Evolutionary conservation across 352 stramenopile species (phyloP), one percentile per base, ranked within the genome.

Genomic region (Pythium rishiriense): DNA sequence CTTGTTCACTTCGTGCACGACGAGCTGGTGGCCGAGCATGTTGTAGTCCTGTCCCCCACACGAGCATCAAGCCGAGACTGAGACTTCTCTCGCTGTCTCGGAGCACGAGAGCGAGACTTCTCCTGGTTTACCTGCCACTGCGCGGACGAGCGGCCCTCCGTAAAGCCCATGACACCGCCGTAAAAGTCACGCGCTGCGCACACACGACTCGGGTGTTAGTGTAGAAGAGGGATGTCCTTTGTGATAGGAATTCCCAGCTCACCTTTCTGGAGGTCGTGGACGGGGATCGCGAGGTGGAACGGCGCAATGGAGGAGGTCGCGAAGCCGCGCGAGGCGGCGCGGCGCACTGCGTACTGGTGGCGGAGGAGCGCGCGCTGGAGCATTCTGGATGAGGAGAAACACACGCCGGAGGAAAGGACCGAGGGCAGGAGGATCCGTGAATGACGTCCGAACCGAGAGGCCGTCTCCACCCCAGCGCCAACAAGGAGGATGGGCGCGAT

Each of bases 241-340:
- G n/a, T n/a, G n/a, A n/a, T n/a, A n/a, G n/a, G n/a, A n/a, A n/a
- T n/a, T n/a, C n/a, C n/a, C n/a, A n/a, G n/a, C 49, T 25, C 55
- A 91, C 83, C 83, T 73, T 78, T 62, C 43, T 91, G 72, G 25
- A 99, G 73, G 62, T 97, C 82, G 77, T 98, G 96, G n/a, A 99
- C 96, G 10, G 96, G 96, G 72, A 99, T 92, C 17, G 96, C 95
- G 22, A 97, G 68, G 69, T 97, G 90, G 62, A 97, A 97, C 5
- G 90, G 90, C 28, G 78, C 70, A 62, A 89, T 71, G 62, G 64
- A 69, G 62, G 64, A 69, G 26, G 66, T 66, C 43, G 67, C 51
- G 52, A 69, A 65, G 41, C 46, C 39, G 42, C 51, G 60, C 11
- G 33, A 7, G 37, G 37, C 52, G 12, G 35, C 46, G n/a, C 43